These are phyloP conservation scores for Kodamaea anthophila DNA, from an alignment of 1,139 yeast genomes.

Conservation along the genomic window DNA sequence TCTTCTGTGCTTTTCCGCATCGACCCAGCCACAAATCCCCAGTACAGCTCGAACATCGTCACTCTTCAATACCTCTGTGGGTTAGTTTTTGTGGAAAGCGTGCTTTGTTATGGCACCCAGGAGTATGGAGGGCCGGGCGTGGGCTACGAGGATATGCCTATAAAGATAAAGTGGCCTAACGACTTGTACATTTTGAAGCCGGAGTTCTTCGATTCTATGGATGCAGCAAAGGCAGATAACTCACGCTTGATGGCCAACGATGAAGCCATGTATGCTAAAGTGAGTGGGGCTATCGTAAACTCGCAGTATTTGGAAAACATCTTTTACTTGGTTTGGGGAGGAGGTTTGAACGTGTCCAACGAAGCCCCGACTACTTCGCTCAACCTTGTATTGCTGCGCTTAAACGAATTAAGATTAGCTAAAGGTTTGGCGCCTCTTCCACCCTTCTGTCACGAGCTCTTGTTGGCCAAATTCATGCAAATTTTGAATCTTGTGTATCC, in stretches of 20 bases:
- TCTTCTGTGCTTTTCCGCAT: conserved; percentile 64
- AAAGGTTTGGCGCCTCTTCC: conserved; percentile 41
- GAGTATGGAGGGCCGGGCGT: conserved; percentile 34
- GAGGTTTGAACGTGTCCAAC: conserved; percentile 80
- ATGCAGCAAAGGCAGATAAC: conserved; percentile 26
- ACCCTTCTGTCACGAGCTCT: conserved; percentile 50
- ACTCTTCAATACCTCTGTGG: conserved; percentile 84
- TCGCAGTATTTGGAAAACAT: conserved; percentile 58
- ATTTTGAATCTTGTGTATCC: conserved; percentile 58
- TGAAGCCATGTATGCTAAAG: conserved; percentile 56
- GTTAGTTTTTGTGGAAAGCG: conserved; percentile 76
- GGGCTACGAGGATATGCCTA: conserved; percentile 70
- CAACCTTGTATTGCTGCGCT: conserved; percentile 55
- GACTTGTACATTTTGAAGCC: conserved; percentile 79
- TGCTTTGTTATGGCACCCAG: conserved; percentile 51
- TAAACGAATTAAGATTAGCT: conserved; percentile 46
- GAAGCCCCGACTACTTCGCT: conserved; percentile 90
- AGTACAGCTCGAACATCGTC: conserved; percentile 41
- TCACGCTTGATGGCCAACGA: conserved; percentile 36
- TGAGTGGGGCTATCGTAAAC: conserved; percentile 82
- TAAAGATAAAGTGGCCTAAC: conserved; percentile 94
- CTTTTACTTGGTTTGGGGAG: conserved; percentile 69
- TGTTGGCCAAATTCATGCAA: conserved; percentile 66
- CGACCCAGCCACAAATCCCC: conserved; percentile 27
- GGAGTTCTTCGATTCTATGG: conserved; percentile 32